Evolutionary conservation across 164 flowering plant genomes (phyloP).

Genomic region (Kalanchoe fedtschenkoi): DNA sequence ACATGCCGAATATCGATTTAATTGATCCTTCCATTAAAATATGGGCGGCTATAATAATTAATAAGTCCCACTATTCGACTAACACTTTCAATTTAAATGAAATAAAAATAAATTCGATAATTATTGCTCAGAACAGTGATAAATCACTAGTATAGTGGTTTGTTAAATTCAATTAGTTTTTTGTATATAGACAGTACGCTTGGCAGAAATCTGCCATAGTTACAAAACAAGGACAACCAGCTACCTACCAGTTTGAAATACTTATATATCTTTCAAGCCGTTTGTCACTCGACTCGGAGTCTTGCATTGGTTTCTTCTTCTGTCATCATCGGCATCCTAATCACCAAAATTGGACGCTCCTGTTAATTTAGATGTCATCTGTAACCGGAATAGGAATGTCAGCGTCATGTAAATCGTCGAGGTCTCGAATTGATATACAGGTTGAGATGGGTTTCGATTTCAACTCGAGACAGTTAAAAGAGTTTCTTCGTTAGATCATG

Average conservation of each 20-base stretch:
- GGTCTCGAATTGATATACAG: not conserved
- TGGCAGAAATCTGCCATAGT: not conserved
- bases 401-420: not conserved
- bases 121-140: no score
- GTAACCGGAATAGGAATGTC: no score
- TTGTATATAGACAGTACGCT: not conserved
- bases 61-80: no score
- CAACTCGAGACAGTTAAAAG: not conserved
- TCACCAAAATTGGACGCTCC: not conserved
- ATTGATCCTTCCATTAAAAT: no score
- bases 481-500: slow-evolving; percentile 3
- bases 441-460: not conserved
- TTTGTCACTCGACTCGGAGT: not conserved
- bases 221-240: not conserved
- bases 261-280: not conserved
- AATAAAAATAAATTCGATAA: no score
- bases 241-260: not conserved
- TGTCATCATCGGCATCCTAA: not conserved
- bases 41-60: no score
- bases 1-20: no score
- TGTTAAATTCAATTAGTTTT: not conserved
- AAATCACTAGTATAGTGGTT: no score
- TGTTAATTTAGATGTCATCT: not conserved
- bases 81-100: no score
- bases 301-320: not conserved